phyloP scores from a whole-genome alignment of 2,329 filamentous ascomycete species.

The Ceratocystis smalleyi region DNA sequence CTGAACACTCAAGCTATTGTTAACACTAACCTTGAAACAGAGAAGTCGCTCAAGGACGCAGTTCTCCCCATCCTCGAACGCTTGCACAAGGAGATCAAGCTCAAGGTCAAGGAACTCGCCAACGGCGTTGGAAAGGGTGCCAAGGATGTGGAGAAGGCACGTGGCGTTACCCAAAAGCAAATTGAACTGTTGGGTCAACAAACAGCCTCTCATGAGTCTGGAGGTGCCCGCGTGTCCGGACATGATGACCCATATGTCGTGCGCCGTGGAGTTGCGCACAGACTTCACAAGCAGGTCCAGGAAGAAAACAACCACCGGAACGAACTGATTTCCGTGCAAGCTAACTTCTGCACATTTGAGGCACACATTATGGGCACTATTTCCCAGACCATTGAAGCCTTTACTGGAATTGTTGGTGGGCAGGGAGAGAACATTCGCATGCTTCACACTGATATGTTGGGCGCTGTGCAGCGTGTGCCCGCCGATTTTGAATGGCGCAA shows the following conservation, averaged over 20 bases:
- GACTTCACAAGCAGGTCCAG: slow-evolving; percentile 75
- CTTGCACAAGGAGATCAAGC: slow-evolving; percentile 90
- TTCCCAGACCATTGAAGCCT: slow-evolving; percentile 67
- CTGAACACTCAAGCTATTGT: slow-evolving; percentile 82
- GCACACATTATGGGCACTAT: slow-evolving; percentile 67
- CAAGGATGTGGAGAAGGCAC: slow-evolving; percentile 84
- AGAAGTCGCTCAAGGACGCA: slow-evolving; percentile 72
- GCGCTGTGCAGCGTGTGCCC: slow-evolving; percentile 59
- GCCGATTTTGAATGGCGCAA: slow-evolving; percentile 82
- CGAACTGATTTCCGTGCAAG: slow-evolving; percentile 81
- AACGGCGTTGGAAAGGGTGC: slow-evolving; percentile 67
- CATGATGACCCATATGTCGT: slow-evolving; percentile 78
- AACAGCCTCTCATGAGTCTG: slow-evolving; percentile 62
- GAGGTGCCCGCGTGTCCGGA: slow-evolving; percentile 53
- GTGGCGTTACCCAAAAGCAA: slow-evolving; percentile 77
- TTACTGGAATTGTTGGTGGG: slow-evolving; percentile 63
- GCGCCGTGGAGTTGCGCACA: slow-evolving; percentile 63
- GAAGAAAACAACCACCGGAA: slow-evolving; percentile 95
- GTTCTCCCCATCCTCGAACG: slow-evolving; percentile 81
- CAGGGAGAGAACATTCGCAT: slow-evolving; percentile 69
- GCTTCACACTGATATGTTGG: slow-evolving; percentile 72
- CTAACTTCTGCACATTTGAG: slow-evolving; percentile 78
- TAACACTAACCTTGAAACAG: slow-evolving; percentile 80
- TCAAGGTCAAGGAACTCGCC: slow-evolving; percentile 79
- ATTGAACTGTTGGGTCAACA: slow-evolving; percentile 87